Percentiles rank a stretch among this genome's conserved stretches.
phyloP scores from a whole-genome alignment of 306 rosid species.

The Dryas alaskensis region DNA sequence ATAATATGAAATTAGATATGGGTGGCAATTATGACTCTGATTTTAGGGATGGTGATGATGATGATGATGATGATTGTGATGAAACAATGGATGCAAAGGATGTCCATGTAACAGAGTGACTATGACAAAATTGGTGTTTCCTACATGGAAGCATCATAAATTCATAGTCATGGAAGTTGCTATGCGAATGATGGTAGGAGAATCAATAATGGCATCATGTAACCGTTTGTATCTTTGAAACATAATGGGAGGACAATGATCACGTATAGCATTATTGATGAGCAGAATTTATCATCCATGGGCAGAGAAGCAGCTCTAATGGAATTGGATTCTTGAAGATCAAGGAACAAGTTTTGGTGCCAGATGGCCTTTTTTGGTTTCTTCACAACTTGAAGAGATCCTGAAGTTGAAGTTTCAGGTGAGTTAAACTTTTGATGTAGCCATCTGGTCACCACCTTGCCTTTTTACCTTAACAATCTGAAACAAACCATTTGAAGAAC shows the following conservation, averaged over 20 bases:
- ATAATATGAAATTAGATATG: constrained; percentile 28
- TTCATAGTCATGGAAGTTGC: not conserved
- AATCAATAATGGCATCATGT: not conserved
- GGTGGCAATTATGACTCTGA: constrained; percentile 47
- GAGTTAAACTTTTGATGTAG: not conserved
- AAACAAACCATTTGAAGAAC: not conserved
- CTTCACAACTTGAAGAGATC: not conserved
- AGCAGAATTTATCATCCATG: not conserved
- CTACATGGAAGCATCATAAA: constrained; percentile 12
- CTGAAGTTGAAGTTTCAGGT: constrained; percentile 17
- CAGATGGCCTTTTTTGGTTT: not conserved
- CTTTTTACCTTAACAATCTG: constrained; percentile 9
- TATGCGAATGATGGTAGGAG: not conserved
- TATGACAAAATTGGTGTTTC: not conserved
- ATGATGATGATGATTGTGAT: constrained; percentile 28
- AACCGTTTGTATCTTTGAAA: not conserved
- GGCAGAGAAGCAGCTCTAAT: not conserved
- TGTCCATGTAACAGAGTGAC: constrained; percentile 14
- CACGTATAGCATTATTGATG: not conserved
- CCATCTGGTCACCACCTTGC: not conserved
- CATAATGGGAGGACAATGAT: not conserved
- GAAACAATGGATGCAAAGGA: constrained; percentile 32
- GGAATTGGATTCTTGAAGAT: not conserved
- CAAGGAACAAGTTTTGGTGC: not conserved
- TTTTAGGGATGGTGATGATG: constrained; percentile 22